Conservation (phyloP, 1,284 basidiomycete species). For the Cryptococcus jaspeensis region DNA sequence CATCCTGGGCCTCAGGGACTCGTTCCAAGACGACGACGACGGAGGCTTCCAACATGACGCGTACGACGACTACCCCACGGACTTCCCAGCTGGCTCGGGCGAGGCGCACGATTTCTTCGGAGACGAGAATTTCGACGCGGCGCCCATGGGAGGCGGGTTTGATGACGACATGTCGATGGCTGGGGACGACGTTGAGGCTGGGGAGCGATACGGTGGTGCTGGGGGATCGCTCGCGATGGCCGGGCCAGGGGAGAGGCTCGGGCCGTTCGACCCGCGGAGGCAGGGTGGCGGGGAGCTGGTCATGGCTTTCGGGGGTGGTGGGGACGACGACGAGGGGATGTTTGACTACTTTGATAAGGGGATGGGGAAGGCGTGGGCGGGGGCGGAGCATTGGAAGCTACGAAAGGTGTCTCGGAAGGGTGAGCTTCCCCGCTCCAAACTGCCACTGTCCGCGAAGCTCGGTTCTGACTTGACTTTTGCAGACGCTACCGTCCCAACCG, state of each 20-base stretch:
- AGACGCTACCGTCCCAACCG: constrained; percentile 48
- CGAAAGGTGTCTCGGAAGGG: constrained; percentile 70
- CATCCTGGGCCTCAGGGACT: constrained; percentile 33
- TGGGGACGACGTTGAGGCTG: constrained; percentile 53
- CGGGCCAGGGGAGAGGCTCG: constrained; percentile 51
- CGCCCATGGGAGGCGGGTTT: constrained; percentile 59
- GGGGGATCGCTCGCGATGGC: constrained; percentile 33
- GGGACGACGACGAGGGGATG: constrained; percentile 56
- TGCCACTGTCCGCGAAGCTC: neutral
- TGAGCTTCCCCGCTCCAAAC: constrained; percentile 49
- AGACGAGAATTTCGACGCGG: constrained; percentile 68
- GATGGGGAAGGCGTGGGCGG: constrained; percentile 94
- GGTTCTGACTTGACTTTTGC: constrained; percentile 5
- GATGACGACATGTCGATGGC: constrained; percentile 46
- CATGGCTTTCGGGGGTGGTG: constrained; percentile 74
- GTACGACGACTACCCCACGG: constrained; percentile 4
- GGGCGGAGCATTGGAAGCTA: constrained; percentile 98
- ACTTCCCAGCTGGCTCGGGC: neutral
- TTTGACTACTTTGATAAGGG: constrained; percentile 94
- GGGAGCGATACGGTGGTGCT: constrained; percentile 49
- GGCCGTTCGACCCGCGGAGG: constrained; percentile 75
- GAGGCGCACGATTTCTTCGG: constrained; percentile 54
- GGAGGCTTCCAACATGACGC: neutral
- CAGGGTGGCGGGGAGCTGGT: constrained; percentile 72
- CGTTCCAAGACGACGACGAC: constrained; percentile 20